phyloP scores from a whole-genome alignment of 1,284 basidiomycete genomes.

The Golubevia pallescens region DNA sequence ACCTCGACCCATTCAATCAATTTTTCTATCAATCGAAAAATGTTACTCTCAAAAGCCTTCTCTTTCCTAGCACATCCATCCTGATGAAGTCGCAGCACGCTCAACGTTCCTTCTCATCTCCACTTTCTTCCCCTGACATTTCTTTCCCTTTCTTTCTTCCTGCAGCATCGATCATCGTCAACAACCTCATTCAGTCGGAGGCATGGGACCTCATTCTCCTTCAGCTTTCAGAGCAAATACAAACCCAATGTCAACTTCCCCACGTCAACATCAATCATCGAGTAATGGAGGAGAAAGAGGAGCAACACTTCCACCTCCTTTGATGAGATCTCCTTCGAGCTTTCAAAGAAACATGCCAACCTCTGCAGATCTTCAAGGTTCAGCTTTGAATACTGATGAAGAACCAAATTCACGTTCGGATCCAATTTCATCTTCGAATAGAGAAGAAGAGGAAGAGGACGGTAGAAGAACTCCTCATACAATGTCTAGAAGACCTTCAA shows the following conservation, averaged over 20 bases:
- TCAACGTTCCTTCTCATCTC: no score
- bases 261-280: no score
- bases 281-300: no score
- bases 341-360: slow-evolving; percentile 13
- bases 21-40: no score
- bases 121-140: no score
- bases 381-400: slow-evolving; percentile 29
- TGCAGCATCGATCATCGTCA: slow-evolving; percentile 54
- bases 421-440: slow-evolving; percentile 11
- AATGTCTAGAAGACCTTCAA: slow-evolving; percentile 28
- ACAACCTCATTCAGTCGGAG: slow-evolving; percentile 36
- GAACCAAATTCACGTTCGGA: slow-evolving; percentile 7
- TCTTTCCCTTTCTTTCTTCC: no score
- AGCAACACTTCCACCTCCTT: no score
- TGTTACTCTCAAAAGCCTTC: no score
- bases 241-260: no score
- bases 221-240: neutral
- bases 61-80: no score
- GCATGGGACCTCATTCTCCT: neutral
- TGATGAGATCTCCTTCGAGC: slow-evolving; percentile 24
- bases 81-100: no score
- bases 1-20: no score
- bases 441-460: slow-evolving; percentile 19
- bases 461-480: slow-evolving; percentile 13
- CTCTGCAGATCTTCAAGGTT: slow-evolving; percentile 16